phyloP scores from a whole-genome alignment of 2,329 filamentous ascomycete species.

The Hirsutella minnesotensis region DNA sequence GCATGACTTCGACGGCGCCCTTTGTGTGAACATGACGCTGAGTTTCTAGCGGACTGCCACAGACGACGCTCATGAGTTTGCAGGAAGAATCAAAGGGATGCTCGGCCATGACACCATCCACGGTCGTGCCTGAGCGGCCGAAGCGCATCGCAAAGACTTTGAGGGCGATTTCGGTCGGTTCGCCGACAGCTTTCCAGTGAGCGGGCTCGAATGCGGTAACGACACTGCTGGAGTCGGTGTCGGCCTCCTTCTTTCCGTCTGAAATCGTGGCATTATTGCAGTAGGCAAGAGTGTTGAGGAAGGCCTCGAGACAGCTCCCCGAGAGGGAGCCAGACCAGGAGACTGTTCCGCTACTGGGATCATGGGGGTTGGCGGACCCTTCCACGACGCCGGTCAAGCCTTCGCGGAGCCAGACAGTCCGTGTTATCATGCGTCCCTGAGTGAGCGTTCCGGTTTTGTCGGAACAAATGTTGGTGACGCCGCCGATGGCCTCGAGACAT shows the following conservation, averaged over 20 bases:
- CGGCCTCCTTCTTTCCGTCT: conserved; percentile 33
- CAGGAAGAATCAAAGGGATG: conserved; percentile 63
- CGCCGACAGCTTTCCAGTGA: conserved; percentile 48
- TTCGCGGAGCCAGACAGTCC: conserved; percentile 48
- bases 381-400: conserved; percentile 40
- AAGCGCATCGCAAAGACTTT: conserved; percentile 64
- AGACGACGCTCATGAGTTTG: conserved; percentile 66
- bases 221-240: conserved; percentile 33
- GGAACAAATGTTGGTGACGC: conserved; percentile 59
- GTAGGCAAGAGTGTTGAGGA: conserved; percentile 43
- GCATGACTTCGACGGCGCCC: conserved; percentile 44
- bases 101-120: conserved; percentile 44
- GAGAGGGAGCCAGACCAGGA: conserved; percentile 29
- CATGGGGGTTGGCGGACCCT: conserved; percentile 45
- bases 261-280: conserved; percentile 48
- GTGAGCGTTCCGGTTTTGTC: conserved; percentile 61
- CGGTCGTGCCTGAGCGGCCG: conserved; percentile 33
- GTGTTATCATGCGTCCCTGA: conserved; percentile 54
- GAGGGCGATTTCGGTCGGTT: conserved; percentile 63
- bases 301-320: conserved; percentile 29
- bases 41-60: conserved; percentile 24
- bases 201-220: conserved; percentile 26
- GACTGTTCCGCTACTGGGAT: conserved; percentile 45
- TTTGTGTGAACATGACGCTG: conserved; percentile 40
- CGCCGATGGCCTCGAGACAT: conserved; percentile 54